Base-by-base conservation (phyloP, 164 flowering plant genomes). In the Tinospora cordifolia region DNA sequence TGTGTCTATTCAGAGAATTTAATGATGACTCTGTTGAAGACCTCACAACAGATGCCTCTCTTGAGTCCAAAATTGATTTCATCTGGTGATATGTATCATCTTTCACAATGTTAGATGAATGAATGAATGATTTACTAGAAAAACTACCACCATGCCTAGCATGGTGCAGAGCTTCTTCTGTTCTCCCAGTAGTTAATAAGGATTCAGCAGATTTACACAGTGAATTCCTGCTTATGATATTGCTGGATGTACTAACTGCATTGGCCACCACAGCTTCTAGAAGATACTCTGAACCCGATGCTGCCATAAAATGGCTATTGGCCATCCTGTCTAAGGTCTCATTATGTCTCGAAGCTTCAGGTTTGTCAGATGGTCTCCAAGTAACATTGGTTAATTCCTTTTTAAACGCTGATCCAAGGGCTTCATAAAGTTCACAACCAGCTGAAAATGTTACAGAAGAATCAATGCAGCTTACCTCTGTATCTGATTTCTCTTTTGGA, bases 191-290 rank as follows among this genome's bases (percentile, higher is more conserved):
- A 14, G 86, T 85, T 75, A 83, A 36, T 59, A 85, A 62, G 40
- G 89, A 87, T 64, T 81, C 79, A 34, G 65, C 71, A 39, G 88
- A 77, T 36, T 79, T 80, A 69, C 75, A 71, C 13, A 74, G 69
- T 49, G 85, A 78, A 69, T 39, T 79, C 54, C 78, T 87, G 74
- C 80, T 78, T 75, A 71, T 76, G 67, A 63, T 49, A 65, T 78
- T 82, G 62, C 66, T 68, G 26, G 71, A 74, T 71, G 76, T 80
- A 1, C 74, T 79, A 77, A 82, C 74, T 68, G 78, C 78, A 71
- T 76, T 87, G n/a, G 83, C 87, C n/a, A 87, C 83, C 54, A 88
- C 85, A 51, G 95, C 92, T 66, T 88, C 97, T 58, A 91, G 83
- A 79, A 89, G 92, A 82, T 81, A 72, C 63, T 81, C 87, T n/a